Conservation (phyloP, 345 rosid genomes). For the Microthlaspi erraticum region DNA sequence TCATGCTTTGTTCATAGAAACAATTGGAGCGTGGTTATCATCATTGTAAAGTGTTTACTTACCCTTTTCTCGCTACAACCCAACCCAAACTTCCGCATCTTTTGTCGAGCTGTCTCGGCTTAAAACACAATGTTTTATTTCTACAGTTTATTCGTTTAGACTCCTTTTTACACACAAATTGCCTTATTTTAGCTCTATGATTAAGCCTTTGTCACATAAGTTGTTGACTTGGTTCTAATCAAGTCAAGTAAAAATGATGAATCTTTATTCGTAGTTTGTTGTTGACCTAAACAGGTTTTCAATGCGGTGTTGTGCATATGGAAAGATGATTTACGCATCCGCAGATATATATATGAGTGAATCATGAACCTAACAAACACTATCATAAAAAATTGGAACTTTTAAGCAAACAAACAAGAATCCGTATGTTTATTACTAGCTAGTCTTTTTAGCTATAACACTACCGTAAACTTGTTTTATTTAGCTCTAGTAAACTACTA, state of each 20-base stretch:
- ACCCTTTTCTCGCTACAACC: slow-evolving; percentile 45
- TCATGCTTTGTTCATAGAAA: slow-evolving; percentile 32
- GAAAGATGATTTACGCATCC: not conserved
- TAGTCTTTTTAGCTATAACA: too few species aligned
- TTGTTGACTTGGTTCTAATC: slow-evolving; percentile 8
- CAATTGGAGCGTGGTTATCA: slow-evolving; percentile 49
- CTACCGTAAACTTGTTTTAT: not conserved
- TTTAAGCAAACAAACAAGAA: not conserved
- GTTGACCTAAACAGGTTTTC: not conserved
- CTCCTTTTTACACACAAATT: not conserved
- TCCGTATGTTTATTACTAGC: not conserved
- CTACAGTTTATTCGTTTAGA: slow-evolving; percentile 18
- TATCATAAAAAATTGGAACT: not conserved
- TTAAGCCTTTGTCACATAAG: not conserved
- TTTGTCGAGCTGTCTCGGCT: slow-evolving; percentile 45
- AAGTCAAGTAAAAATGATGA: slow-evolving; percentile 27
- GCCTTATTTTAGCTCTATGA: slow-evolving; percentile 1
- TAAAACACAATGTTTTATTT: not conserved
- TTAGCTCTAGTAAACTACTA: not conserved
- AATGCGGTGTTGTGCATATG: not conserved
- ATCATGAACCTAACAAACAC: not conserved
- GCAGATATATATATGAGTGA: not conserved
- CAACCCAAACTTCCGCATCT: slow-evolving; percentile 40
- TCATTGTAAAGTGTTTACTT: slow-evolving; percentile 46
- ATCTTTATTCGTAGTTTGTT: slow-evolving; percentile 3